Base-by-base conservation (phyloP, 2,329 filamentous ascomycete species). In the Plectosphaerella cucumerina region DNA sequence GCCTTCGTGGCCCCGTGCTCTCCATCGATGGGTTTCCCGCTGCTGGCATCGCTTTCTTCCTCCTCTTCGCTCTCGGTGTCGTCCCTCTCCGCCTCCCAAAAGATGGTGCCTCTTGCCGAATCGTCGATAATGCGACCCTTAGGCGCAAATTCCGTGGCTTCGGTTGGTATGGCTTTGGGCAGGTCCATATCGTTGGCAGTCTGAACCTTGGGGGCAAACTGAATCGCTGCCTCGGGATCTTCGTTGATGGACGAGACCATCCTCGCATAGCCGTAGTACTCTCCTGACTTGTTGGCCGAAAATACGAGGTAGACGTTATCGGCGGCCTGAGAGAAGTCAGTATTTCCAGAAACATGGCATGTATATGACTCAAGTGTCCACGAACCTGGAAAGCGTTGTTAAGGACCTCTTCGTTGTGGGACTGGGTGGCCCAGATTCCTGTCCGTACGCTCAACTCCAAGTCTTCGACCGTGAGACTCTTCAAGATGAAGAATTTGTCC, bases 221-320 rank as follows among this genome's bases (percentile, higher is more conserved):
- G 78, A 46, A 89, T 82, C 1, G 84, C 82, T 1, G 85, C 81
- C 0, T 78, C 77, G 11, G 86, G 84, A 58, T 96, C 88, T 50
- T 92, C 81, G 59, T 87, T 85, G 61, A 97, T 96, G 4, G 84
- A 75, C 20, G 93, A 96, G 10, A 78, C 74, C 93, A 97, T 97
- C 35, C 88, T 84, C 18, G 92, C 93, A 63, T 96, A 97, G 18
- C 93, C 93, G 70, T 94, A 97, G 64, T 97, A 97, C 68, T 97
- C 93, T 12, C 93, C 93, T 0, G 93, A 97, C 63, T 97, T 97
- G 69, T 97, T 97, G 12, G 93, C 93, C 1, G 93, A 97, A 67
- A 97, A 97, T 14, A 97, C 83, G 26, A 97, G 76, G 62, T 92
- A 97, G 1, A 97, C 92, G 61, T 87, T 89, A 49, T 95, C 89